phyloP scores from a whole-genome alignment of 306 rosid species.

The Acacia acuminata region DNA sequence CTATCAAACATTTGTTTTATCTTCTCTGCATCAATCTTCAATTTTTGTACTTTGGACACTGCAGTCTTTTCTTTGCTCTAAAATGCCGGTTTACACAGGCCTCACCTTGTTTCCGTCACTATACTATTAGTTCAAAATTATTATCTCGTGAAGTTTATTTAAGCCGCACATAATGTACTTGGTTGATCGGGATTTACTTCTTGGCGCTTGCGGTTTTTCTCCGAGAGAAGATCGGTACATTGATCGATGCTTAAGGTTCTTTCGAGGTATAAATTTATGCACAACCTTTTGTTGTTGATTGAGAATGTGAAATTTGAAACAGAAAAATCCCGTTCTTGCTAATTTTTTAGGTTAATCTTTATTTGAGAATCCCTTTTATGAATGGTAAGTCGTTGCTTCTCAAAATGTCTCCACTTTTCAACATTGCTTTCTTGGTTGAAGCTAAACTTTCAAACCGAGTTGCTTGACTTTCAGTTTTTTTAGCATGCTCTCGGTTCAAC shows the following conservation, averaged over 20 bases:
- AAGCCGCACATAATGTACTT: constrained; percentile 1
- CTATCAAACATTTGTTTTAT: constrained; percentile 19
- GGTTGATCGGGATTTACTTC: constrained; percentile 36
- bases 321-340: constrained; percentile 2
- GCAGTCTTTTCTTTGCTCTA: constrained; percentile 22
- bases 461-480: too few relatives aligned
- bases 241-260: constrained; percentile 84
- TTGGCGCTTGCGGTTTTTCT: constrained; percentile 79
- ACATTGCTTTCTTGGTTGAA: too few relatives aligned
- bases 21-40: constrained; percentile 21
- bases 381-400: constrained; percentile 27
- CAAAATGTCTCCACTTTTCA: constrained; percentile 23
- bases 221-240: constrained; percentile 92
- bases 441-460: too few relatives aligned
- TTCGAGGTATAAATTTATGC: constrained; percentile 79
- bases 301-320: constrained; percentile 10
- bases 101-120: constrained; percentile 19
- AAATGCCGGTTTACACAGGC: too few relatives aligned
- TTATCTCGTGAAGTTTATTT: constrained; percentile 27
- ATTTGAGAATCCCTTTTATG: constrained; percentile 6
- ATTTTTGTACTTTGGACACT: constrained; percentile 24
- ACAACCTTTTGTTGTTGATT: constrained; percentile 31
- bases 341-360: constrained; percentile 1
- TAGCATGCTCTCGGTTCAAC: too few relatives aligned
- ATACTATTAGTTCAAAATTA: constrained; percentile 15